These are phyloP conservation scores for Gamsiella multidivaricata DNA, from an alignment of 192 early-diverging fungal species.

Conservation along the genomic window DNA sequence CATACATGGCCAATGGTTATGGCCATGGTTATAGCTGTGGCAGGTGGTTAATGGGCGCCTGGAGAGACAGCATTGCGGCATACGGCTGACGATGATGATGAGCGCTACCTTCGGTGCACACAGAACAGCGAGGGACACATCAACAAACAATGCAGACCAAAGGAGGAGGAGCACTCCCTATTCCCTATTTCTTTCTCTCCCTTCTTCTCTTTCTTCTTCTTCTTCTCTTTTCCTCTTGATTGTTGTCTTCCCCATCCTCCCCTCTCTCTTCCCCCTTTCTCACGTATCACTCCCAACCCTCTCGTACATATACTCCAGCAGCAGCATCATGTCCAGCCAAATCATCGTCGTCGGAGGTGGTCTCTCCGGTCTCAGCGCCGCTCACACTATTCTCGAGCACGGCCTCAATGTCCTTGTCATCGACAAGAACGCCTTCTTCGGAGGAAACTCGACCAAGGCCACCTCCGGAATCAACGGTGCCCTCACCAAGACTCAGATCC, in stretches of 20 bases:
- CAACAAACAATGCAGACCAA: too few species aligned
- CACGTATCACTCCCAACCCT: neutral
- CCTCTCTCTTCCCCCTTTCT: neutral
- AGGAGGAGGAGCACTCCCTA: too few species aligned
- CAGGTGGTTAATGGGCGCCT: too few species aligned
- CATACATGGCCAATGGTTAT: too few species aligned
- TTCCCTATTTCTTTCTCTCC: conserved; percentile 1
- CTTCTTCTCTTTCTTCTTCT: conserved; percentile 19
- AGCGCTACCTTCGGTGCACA: too few species aligned
- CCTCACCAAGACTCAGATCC: conserved; percentile 85
- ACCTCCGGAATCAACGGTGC: conserved; percentile 98
- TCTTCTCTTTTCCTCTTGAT: conserved; percentile 16
- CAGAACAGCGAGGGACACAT: too few species aligned
- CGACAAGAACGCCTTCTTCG: conserved; percentile 91
- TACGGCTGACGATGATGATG: too few species aligned
- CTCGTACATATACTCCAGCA: neutral
- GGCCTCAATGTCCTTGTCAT: conserved; percentile 86
- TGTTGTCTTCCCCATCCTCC: neutral
- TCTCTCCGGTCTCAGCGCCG: conserved; percentile 88
- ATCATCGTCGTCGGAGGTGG: conserved; percentile 91
- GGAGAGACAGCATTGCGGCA: too few species aligned
- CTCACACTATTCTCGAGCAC: conserved; percentile 86
- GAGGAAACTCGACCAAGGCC: conserved; percentile 98
- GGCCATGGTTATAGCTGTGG: too few species aligned
- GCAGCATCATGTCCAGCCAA: conserved; percentile 57